phyloP scores from a whole-genome alignment of 2,329 filamentous ascomycete genomes.

The Calonectria henricotiae region DNA sequence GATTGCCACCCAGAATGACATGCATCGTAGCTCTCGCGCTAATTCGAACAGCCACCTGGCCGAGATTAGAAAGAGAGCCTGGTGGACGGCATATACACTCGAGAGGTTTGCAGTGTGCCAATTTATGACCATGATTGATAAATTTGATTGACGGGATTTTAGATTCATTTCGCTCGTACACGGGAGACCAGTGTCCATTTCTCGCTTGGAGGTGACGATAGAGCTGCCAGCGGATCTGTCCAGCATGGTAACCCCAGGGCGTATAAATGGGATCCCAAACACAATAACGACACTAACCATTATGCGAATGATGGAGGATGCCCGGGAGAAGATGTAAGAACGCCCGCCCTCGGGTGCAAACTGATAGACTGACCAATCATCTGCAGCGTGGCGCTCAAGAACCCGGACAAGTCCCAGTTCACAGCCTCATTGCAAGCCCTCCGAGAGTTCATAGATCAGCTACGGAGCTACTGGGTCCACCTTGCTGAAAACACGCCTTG shows the following conservation, averaged over 20 bases:
- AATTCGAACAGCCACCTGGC: slow-evolving; percentile 63
- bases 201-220: slow-evolving; percentile 68
- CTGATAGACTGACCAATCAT: background rate
- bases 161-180: slow-evolving; percentile 72
- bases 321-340: slow-evolving; percentile 9
- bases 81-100: slow-evolving; percentile 72
- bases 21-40: slow-evolving; percentile 69
- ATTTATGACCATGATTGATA: background rate
- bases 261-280: slow-evolving; percentile 58
- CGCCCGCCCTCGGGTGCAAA: background rate
- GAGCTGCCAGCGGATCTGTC: slow-evolving; percentile 66
- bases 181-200: slow-evolving; percentile 69
- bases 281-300: slow-evolving; percentile 61
- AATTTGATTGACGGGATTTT: slow-evolving; percentile 15
- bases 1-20: slow-evolving; percentile 73
- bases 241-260: slow-evolving; percentile 59
- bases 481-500: slow-evolving; percentile 54
- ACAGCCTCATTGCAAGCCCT: background rate
- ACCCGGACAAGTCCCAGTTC: slow-evolving; percentile 15
- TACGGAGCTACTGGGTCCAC: slow-evolving; percentile 56
- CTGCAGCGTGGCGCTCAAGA: slow-evolving; percentile 9
- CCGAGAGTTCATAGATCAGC: background rate
- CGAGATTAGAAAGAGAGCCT: slow-evolving; percentile 70
- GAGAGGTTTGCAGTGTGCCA: slow-evolving; percentile 63
- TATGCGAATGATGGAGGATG: slow-evolving; percentile 10